Conservation (phyloP, 1,139 yeast genomes). For the Kluyveromyces sp. region DNA sequence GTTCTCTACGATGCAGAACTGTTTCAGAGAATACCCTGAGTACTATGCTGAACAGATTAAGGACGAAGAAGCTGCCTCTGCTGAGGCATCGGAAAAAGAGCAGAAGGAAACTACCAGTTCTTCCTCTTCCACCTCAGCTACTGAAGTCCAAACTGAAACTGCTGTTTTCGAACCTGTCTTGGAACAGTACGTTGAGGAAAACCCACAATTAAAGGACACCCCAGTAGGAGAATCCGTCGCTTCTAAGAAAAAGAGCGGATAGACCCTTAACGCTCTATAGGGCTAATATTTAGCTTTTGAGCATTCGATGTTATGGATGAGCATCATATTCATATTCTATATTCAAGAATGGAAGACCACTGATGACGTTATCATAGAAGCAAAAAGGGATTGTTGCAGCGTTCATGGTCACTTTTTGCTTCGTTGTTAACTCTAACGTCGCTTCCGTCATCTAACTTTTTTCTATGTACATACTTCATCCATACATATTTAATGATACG, state of each 20-base stretch:
- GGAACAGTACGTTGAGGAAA: conserved; percentile 9
- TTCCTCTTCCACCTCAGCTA: conserved; percentile 10
- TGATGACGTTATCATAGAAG: background rate
- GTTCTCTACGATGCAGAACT: conserved; percentile 86
- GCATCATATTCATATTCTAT: background rate
- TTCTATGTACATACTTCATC: background rate
- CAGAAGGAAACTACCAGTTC: conserved; percentile 11
- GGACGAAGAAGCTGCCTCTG: conserved; percentile 48
- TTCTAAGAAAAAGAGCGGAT: background rate
- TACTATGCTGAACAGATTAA: conserved; percentile 87
- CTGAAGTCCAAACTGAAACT: conserved; percentile 14
- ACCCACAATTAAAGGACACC: conserved; percentile 1
- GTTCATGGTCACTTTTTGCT: background rate
- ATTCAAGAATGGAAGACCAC: background rate
- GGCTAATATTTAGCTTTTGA: background rate
- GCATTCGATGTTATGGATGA: background rate
- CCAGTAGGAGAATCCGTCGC: conserved; percentile 1
- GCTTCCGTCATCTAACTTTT: background rate
- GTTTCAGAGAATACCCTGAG: conserved; percentile 92
- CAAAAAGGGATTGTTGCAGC: no score
- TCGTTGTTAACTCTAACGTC: background rate
- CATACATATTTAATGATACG: conserved; percentile 1
- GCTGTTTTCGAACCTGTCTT: conserved; percentile 13
- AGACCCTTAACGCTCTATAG: no score
- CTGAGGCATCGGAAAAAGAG: conserved; percentile 14